Evolutionary conservation across 1,284 basidiomycete species (phyloP).

Genomic region (Naganishia sp.): DNA sequence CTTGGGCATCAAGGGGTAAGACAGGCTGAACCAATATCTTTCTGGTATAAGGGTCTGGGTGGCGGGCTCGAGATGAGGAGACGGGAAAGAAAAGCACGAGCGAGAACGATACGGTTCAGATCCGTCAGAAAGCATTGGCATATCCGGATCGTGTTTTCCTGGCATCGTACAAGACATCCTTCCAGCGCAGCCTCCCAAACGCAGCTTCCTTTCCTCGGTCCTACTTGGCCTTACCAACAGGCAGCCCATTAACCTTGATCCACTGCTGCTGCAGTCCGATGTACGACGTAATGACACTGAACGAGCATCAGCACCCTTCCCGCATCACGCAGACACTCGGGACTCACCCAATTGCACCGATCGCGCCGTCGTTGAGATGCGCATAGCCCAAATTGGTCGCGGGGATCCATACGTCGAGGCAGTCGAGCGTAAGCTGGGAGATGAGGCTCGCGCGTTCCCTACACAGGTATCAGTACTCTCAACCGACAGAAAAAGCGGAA

Average conservation of each 20-base stretch:
- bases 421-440: constrained; percentile 51
- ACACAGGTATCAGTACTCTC: background rate
- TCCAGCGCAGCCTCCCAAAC: background rate
- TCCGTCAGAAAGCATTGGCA: too few relatives aligned
- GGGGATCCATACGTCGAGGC: constrained; percentile 72
- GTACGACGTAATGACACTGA: constrained; percentile 55
- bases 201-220: background rate
- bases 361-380: constrained; percentile 78
- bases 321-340: background rate
- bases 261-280: constrained; percentile 56
- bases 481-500: too few relatives aligned
- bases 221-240: constrained; percentile 26
- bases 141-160: background rate
- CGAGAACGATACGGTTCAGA: too few relatives aligned
- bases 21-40: too few relatives aligned
- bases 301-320: background rate
- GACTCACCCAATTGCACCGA: constrained; percentile 79
- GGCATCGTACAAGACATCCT: background rate
- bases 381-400: constrained; percentile 77
- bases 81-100: too few relatives aligned
- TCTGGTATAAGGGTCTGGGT: too few relatives aligned
- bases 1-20: too few relatives aligned
- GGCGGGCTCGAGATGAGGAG: too few relatives aligned
- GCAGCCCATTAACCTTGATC: constrained; percentile 47
- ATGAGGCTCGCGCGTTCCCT: constrained; percentile 51